Evolutionary conservation across 768 basidiomycete genomes (phyloP).

Genomic region (Amyloporia xantha): DNA sequence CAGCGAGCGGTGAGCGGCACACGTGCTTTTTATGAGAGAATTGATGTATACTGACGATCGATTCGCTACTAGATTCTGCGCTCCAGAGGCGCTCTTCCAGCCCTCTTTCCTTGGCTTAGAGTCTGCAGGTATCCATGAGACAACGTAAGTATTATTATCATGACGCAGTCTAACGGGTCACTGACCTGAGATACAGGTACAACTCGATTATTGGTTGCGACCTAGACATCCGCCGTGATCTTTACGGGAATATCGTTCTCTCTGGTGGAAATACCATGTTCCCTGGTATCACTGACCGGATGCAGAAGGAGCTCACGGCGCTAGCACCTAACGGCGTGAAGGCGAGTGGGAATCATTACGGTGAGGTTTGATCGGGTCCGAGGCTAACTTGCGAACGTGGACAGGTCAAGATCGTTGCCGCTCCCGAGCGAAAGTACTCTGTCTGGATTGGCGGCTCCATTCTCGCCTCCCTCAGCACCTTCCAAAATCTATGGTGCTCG

Average conservation of each 20-base stretch:
- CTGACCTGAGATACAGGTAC: slow-evolving; percentile 23
- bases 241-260: slow-evolving; percentile 53
- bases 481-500: slow-evolving; percentile 64
- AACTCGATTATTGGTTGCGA: slow-evolving; percentile 83
- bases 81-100: slow-evolving; percentile 92
- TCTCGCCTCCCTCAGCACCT: slow-evolving; percentile 52
- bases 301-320: slow-evolving; percentile 67
- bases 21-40: no score
- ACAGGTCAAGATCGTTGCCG: slow-evolving; percentile 56
- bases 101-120: slow-evolving; percentile 82
- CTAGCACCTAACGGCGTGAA: slow-evolving; percentile 64
- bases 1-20: slow-evolving; percentile 62
- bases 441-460: slow-evolving; percentile 52
- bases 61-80: slow-evolving; percentile 51
- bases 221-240: slow-evolving; percentile 49
- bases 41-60: slow-evolving; percentile 20
- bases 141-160: slow-evolving; percentile 43
- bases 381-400: not conserved
- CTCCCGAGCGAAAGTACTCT: slow-evolving; percentile 66
- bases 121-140: slow-evolving; percentile 75
- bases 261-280: slow-evolving; percentile 60
- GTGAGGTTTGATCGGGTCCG: slow-evolving; percentile 3
- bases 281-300: slow-evolving; percentile 59
- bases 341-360: slow-evolving; percentile 21
- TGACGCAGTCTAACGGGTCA: not conserved